These are phyloP conservation scores for Magnolia changhungtana DNA, from an alignment of 164 flowering plant genomes.

Conservation along the genomic window DNA sequence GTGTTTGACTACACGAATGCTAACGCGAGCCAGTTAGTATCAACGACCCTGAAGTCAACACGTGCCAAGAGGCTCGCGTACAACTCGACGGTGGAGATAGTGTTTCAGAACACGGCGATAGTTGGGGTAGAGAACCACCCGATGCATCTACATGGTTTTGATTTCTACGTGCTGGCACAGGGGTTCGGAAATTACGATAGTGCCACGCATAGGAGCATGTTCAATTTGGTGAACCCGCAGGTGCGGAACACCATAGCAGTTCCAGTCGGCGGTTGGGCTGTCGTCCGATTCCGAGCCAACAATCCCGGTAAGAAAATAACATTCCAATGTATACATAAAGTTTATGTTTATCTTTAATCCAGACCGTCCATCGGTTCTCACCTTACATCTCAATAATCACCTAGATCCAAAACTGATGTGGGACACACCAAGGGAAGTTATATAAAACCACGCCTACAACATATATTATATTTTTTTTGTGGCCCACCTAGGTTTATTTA, in stretches of 20 bases:
- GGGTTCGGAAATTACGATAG: slow-evolving; percentile 66
- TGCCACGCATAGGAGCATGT: slow-evolving; percentile 23
- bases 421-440: no score
- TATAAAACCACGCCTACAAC: no score
- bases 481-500: no score
- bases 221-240: slow-evolving; percentile 59
- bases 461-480: no score
- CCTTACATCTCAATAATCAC: no score
- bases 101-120: slow-evolving; percentile 69
- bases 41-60: slow-evolving; percentile 31
- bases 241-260: slow-evolving; percentile 70
- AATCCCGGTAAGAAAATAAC: slow-evolving; percentile 46
- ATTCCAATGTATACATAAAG: no score
- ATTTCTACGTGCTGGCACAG: slow-evolving; percentile 48
- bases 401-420: no score
- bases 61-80: slow-evolving; percentile 45
- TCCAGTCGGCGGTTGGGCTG: slow-evolving; percentile 83
- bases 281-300: slow-evolving; percentile 56
- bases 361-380: no score
- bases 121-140: slow-evolving; percentile 55
- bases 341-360: no score
- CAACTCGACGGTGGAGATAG: slow-evolving; percentile 57
- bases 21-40: slow-evolving; percentile 14
- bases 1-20: slow-evolving; percentile 52
- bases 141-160: slow-evolving; percentile 63